phyloP scores from a whole-genome alignment of 805 yeast genomes.

The Candida caryicola region DNA sequence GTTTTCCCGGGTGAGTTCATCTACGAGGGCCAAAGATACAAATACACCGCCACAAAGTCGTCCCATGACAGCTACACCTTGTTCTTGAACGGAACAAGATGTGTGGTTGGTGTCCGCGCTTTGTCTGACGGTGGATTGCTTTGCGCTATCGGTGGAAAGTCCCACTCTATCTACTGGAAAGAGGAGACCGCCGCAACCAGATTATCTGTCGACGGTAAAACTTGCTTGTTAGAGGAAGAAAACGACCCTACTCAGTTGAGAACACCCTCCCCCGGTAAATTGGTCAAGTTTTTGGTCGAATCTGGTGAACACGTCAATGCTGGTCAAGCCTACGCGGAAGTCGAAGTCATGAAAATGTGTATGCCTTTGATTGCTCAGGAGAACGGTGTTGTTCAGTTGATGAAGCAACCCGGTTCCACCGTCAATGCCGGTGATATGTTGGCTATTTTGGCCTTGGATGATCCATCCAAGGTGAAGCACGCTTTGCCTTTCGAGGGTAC shows the following conservation, averaged over 20 bases:
- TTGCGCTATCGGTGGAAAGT: slow-evolving; percentile 83
- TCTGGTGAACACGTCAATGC: slow-evolving; percentile 89
- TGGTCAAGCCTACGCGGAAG: slow-evolving; percentile 96
- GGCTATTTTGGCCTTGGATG: slow-evolving; percentile 92
- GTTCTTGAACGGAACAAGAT: slow-evolving; percentile 90
- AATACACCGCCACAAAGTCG: slow-evolving; percentile 93
- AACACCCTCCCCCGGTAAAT: slow-evolving; percentile 98
- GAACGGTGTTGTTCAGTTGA: slow-evolving; percentile 85
- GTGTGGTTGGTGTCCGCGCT: slow-evolving; percentile 82
- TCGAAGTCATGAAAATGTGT: slow-evolving; percentile 99
- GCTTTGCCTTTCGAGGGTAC: slow-evolving; percentile 95
- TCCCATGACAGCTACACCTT: slow-evolving; percentile 81
- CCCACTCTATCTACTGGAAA: slow-evolving; percentile 96
- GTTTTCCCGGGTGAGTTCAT: slow-evolving; percentile 92
- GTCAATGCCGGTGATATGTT: slow-evolving; percentile 94
- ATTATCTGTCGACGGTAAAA: slow-evolving; percentile 90
- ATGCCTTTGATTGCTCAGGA: slow-evolving; percentile 96
- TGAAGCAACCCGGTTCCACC: slow-evolving; percentile 98
- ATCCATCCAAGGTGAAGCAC: slow-evolving; percentile 95
- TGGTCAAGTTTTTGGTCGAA: slow-evolving; percentile 89
- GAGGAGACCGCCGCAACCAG: slow-evolving; percentile 96
- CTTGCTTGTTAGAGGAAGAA: slow-evolving; percentile 90
- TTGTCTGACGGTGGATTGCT: slow-evolving; percentile 93
- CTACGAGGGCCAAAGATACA: slow-evolving; percentile 89
- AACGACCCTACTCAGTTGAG: slow-evolving; percentile 98